Conservation (phyloP, 495 filamentous ascomycete genomes). For the Evernia prunastri region DNA sequence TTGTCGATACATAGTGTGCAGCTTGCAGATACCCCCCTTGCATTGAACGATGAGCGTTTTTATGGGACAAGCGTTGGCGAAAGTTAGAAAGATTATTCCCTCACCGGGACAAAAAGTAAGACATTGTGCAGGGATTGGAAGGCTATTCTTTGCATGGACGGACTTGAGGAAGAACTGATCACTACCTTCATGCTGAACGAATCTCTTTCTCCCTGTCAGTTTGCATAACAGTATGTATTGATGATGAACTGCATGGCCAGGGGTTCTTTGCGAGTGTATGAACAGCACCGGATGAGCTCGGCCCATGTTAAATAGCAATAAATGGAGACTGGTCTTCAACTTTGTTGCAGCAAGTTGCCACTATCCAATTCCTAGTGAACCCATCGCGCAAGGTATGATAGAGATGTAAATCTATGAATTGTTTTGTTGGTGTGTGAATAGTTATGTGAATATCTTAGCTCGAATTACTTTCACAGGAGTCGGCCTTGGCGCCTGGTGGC, state of each 20-base stretch:
- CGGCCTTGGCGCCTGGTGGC: neutral
- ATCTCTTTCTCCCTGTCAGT: slow-evolving; percentile 10
- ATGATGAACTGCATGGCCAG: slow-evolving; percentile 19
- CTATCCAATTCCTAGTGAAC: neutral
- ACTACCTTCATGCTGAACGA: slow-evolving; percentile 17
- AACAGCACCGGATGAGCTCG: slow-evolving; percentile 5
- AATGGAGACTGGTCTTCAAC: slow-evolving; percentile 22
- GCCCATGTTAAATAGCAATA: slow-evolving; percentile 3
- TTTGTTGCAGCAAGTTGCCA: neutral
- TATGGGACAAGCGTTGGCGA: slow-evolving; percentile 15
- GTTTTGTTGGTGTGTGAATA: neutral
- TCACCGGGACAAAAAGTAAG: slow-evolving; percentile 24
- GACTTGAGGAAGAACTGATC: neutral
- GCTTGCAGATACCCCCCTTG: slow-evolving; percentile 25
- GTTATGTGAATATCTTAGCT: no score
- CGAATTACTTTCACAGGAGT: no score
- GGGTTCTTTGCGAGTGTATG: slow-evolving; percentile 12
- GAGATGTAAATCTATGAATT: neutral
- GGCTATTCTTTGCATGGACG: neutral
- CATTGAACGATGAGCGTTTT: slow-evolving; percentile 14
- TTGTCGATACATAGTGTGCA: slow-evolving; percentile 11
- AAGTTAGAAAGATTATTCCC: slow-evolving; percentile 21
- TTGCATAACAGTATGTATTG: slow-evolving; percentile 7
- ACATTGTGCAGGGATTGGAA: neutral
- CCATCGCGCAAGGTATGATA: neutral